Base-by-base conservation (phyloP, 2,329 filamentous ascomycete species). In the Graphilbum fragrans region DNA sequence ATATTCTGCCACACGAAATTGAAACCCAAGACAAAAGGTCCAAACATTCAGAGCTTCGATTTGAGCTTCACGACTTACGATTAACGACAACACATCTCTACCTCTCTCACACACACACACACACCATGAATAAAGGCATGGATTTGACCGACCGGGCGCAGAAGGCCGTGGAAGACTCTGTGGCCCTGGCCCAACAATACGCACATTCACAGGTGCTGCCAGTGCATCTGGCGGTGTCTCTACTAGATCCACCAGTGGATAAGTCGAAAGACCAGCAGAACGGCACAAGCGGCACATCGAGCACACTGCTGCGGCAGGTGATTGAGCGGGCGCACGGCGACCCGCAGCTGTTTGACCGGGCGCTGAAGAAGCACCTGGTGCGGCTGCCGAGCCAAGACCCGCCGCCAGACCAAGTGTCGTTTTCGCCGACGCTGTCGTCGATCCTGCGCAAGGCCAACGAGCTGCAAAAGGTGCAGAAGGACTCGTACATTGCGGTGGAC, bases 401-500 rank as follows among this genome's bases (percentile, higher is more conserved):
- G 14, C 88, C 92, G 12, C 92, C 92, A 46, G 90, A 96, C 57
- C 77, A 82, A 51, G 80, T 94, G 43, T 79, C 84, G 41, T 77
- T 94, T 53, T 80, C 88, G 11, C 86, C 87, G 1, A 70, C 78
- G 9, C 88, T 96, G 62, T 77, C 81, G 47, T 85, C 82, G 52
- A 74, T 95, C 43, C 70, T 98, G 39, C 77, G 87, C 51, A 77
- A 85, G 51, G 87, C 92, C 2, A 80, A 84, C 59, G 87, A 96
- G 25, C 63, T 98, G 41, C 90, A 93, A 53, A 94, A 93, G 65
- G 87, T 88, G n/a, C 92, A 98, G 55, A 96, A 95, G 55, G 92
- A 98, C 59, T 86, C 79, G 49, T 98, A 80, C 61, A 85, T 98
- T 49, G 92, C 90, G 33, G 80, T 96, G 45, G 92, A 96, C 61